Evolutionary conservation across 306 rosid species (phyloP).

Genomic region (Citrullus colocynthis): DNA sequence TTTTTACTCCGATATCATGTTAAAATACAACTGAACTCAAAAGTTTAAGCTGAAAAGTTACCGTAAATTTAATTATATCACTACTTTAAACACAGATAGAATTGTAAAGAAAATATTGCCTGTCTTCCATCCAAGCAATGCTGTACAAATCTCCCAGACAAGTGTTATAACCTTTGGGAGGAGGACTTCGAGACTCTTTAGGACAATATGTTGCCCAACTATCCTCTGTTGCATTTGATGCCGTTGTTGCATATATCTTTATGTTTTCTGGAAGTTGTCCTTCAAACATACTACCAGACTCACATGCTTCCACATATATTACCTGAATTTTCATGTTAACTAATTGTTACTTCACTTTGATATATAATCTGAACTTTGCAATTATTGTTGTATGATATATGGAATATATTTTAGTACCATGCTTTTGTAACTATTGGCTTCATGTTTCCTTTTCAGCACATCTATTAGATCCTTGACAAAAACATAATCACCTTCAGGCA

Average conservation of each 20-base stretch:
- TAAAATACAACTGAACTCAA: neutral
- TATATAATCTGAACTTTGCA: too few relatives aligned
- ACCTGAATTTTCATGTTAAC: neutral
- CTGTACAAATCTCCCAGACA: conserved; percentile 67
- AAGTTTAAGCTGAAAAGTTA: neutral
- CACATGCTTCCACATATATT: conserved; percentile 69
- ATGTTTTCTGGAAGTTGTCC: conserved; percentile 44
- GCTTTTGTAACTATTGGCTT: conserved; percentile 27
- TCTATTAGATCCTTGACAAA: conserved; percentile 24
- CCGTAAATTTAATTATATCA: too few relatives aligned
- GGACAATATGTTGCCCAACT: conserved; percentile 51
- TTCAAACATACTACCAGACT: conserved; percentile 65
- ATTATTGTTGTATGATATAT: too few relatives aligned
- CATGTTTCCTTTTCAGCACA: conserved; percentile 41
- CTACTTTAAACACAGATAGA: too few relatives aligned
- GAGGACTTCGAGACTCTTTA: neutral
- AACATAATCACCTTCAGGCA: conserved; percentile 12
- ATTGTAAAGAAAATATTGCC: conserved; percentile 20
- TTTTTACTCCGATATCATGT: neutral
- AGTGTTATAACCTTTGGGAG: conserved; percentile 14
- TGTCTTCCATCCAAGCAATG: conserved; percentile 68
- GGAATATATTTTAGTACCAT: conserved; percentile 13
- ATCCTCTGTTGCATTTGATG: conserved; percentile 33
- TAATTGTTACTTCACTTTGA: too few relatives aligned
- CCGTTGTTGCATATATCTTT: conserved; percentile 47